phyloP scores from a whole-genome alignment of 2,329 filamentous ascomycete genomes.

The Mycosphaerella arachidis region DNA sequence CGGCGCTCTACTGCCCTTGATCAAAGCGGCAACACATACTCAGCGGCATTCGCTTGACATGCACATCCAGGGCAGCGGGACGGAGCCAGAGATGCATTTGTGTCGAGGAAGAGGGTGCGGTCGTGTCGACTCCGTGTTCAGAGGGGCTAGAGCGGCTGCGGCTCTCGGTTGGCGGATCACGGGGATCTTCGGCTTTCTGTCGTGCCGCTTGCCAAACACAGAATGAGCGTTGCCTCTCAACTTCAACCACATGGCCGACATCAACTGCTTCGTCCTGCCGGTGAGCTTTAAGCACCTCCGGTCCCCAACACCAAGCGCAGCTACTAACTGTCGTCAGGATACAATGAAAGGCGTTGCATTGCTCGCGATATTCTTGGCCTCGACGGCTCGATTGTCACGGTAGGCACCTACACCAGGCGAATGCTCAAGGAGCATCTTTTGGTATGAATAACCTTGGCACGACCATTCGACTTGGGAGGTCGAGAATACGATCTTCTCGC shows the following conservation, averaged over 20 bases:
- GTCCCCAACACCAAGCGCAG: not conserved
- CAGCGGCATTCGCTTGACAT: not conserved
- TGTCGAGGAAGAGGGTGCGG: not conserved
- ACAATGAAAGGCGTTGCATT: slow-evolving; percentile 39
- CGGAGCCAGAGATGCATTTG: not conserved
- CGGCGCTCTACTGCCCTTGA: slow-evolving; percentile 11
- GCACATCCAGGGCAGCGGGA: not conserved
- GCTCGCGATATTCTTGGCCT: slow-evolving; percentile 39
- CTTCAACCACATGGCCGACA: not conserved
- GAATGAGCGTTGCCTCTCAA: not conserved
- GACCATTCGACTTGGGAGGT: slow-evolving; percentile 21
- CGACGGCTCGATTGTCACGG: slow-evolving; percentile 40
- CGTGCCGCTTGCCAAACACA: not conserved
- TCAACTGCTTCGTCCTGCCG: slow-evolving; percentile 11
- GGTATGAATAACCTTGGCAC: slow-evolving; percentile 46
- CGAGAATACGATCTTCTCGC: slow-evolving; percentile 41
- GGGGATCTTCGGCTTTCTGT: not conserved
- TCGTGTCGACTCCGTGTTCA: not conserved
- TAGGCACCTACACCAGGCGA: slow-evolving; percentile 35
- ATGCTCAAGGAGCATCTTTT: slow-evolving; percentile 41
- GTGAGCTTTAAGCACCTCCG: not conserved
- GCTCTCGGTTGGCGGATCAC: not conserved
- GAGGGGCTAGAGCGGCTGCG: not conserved
- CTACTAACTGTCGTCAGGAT: not conserved
- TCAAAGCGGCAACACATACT: slow-evolving; percentile 3